A percentile compares a stretch with the other conserved stretches of the same genome.
These are phyloP conservation scores for Xylaria sp. DNA, from an alignment of 495 filamentous ascomycete genomes.

Conservation along the genomic window DNA sequence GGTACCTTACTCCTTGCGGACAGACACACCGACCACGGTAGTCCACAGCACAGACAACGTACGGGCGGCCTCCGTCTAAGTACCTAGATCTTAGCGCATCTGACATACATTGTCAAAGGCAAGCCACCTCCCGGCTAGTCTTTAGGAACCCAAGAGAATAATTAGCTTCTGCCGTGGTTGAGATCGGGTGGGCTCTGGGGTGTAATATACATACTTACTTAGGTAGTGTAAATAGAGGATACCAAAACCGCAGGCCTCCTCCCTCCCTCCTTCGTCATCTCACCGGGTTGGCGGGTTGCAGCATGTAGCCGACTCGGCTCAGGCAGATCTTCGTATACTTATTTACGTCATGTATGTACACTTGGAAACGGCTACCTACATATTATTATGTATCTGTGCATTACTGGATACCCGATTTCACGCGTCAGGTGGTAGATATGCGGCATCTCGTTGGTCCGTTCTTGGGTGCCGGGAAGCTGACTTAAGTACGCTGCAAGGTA, in stretches of 20 bases:
- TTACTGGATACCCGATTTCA: neutral
- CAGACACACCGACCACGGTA: neutral
- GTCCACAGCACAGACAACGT: neutral
- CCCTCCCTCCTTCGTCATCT: neutral
- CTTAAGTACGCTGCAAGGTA: conserved; percentile 6
- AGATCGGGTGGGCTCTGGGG: neutral
- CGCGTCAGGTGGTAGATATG: neutral
- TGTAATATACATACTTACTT: too few species aligned
- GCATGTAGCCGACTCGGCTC: neutral
- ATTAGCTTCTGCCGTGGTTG: neutral
- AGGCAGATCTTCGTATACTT: neutral
- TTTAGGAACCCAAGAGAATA: neutral
- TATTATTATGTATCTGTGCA: neutral
- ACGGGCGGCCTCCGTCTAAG: conserved; percentile 23
- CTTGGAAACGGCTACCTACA: neutral
- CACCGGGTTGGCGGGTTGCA: neutral
- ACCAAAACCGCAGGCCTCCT: neutral
- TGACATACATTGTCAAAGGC: conserved; percentile 7
- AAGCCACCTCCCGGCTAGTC: conserved; percentile 2
- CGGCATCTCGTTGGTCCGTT: conserved; percentile 8
- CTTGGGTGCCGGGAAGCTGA: conserved; percentile 12
- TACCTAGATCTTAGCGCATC: conserved; percentile 22
- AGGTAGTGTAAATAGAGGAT: neutral
- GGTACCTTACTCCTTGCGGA: neutral
- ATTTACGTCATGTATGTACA: neutral